phyloP scores from a whole-genome alignment of 306 rosid genomes.

The Lathyrus aphaca region DNA sequence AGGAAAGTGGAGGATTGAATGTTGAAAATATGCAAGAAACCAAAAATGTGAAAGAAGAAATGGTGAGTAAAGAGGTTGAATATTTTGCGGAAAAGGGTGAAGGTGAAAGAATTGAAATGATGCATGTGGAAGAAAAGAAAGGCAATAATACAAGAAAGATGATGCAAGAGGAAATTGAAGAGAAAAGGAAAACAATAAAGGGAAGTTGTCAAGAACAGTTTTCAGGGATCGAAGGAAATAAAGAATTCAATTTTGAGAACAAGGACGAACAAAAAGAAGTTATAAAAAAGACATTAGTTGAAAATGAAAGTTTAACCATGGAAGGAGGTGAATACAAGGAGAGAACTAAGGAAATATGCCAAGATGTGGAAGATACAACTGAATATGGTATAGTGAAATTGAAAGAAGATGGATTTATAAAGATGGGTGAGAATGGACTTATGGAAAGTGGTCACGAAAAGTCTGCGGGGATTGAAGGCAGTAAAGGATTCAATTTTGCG shows the following conservation, averaged over 20 bases:
- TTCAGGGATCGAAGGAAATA: neutral
- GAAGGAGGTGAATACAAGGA: conserved; percentile 8
- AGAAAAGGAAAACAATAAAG: neutral
- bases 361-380: conserved; percentile 3
- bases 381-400: conserved; percentile 2
- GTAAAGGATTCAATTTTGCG: neutral
- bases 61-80: conserved; percentile 5
- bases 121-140: conserved; percentile 16
- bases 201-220: neutral
- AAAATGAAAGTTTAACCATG: conserved; percentile 6
- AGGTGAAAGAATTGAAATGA: conserved; percentile 7
- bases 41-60: conserved; percentile 1
- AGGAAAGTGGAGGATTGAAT: conserved; percentile 3
- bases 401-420: conserved; percentile 22
- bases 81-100: neutral
- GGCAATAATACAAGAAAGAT: neutral
- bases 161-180: conserved; percentile 8
- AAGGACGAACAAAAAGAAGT: conserved; percentile 8
- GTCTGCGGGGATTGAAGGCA: neutral
- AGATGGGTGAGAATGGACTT: conserved; percentile 28
- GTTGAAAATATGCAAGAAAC: conserved; percentile 9
- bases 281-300: conserved; percentile 7
- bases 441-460: neutral
- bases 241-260: neutral
- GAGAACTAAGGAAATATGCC: neutral